phyloP scores from a whole-genome alignment of 768 basidiomycete genomes.

The Agaricus blazei region DNA sequence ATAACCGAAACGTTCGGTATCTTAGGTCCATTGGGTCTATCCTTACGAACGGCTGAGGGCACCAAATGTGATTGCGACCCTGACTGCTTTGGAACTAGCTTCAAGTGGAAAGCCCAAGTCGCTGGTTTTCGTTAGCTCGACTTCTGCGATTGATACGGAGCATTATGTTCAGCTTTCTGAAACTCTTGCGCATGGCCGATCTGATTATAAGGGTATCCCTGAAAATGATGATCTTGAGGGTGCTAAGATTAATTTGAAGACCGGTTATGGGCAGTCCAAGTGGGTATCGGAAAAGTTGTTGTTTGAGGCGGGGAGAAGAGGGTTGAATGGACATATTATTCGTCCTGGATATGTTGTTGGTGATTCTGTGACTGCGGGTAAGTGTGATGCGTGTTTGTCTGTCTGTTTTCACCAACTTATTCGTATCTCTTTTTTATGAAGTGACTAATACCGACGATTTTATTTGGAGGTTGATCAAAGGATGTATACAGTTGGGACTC shows the following conservation, averaged over 20 bases:
- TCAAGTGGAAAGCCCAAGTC: constrained; percentile 68
- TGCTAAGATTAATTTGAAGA: constrained; percentile 66
- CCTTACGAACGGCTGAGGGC: constrained; percentile 91
- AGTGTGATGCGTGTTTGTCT: constrained; percentile 17
- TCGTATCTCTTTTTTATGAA: constrained; percentile 21
- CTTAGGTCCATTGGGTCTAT: constrained; percentile 97
- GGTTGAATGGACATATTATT: constrained; percentile 79
- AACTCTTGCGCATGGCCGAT: constrained; percentile 37
- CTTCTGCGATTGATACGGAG: constrained; percentile 89
- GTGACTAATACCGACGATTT: constrained; percentile 99
- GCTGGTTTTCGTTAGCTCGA: constrained; percentile 91
- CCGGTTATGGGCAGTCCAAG: constrained; percentile 96
- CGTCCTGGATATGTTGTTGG: constrained; percentile 97
- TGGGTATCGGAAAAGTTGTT: constrained; percentile 97
- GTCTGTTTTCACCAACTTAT: neutral
- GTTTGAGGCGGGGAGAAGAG: constrained; percentile 85
- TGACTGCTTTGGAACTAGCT: constrained; percentile 79
- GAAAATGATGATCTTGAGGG: constrained; percentile 90
- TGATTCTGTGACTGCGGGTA: constrained; percentile 82
- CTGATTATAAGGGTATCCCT: constrained; percentile 61
- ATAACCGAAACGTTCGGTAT: neutral
- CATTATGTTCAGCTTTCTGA: constrained; percentile 89
- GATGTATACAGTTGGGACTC: constrained; percentile 95
- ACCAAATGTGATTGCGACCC: constrained; percentile 89
- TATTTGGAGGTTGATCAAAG: constrained; percentile 96